phyloP scores from a whole-genome alignment of 2,329 filamentous ascomycete species.

The Sclerotinia sclerotiorum region DNA sequence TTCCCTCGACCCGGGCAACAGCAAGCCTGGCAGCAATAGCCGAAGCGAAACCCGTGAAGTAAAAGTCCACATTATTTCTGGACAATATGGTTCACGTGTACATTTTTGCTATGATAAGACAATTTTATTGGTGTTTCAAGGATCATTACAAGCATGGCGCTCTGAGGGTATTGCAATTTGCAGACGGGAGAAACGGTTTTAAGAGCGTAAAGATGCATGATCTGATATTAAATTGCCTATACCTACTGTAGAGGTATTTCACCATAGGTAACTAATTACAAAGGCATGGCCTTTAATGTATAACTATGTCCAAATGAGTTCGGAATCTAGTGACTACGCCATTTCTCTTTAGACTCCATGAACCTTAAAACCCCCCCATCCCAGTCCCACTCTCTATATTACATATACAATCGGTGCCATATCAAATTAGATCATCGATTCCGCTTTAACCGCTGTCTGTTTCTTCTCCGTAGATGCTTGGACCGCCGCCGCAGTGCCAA shows the following conservation, averaged over 20 bases:
- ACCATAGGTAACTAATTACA: constrained; percentile 27
- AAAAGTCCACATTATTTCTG: neutral
- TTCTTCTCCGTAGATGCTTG: constrained; percentile 39
- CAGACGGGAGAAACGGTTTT: constrained; percentile 22
- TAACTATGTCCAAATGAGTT: constrained; percentile 9
- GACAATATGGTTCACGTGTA: constrained; percentile 13
- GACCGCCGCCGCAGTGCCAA: constrained; percentile 43
- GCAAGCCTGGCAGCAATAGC: constrained; percentile 55
- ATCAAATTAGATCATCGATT: constrained; percentile 51
- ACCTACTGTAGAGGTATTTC: constrained; percentile 15
- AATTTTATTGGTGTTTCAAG: constrained; percentile 23
- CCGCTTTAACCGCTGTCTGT: constrained; percentile 45
- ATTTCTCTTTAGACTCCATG: constrained; percentile 12
- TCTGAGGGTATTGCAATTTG: constrained; percentile 28
- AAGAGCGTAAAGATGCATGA: constrained; percentile 32
- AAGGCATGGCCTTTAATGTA: constrained; percentile 16
- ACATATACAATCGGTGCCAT: neutral
- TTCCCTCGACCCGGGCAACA: constrained; percentile 78
- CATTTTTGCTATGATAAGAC: constrained; percentile 10
- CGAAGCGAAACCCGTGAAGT: neutral
- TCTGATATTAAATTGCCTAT: constrained; percentile 33
- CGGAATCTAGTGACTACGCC: neutral
- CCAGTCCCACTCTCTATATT: neutral
- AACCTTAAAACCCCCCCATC: neutral
- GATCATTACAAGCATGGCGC: constrained; percentile 39